Percentiles rank a stretch among this genome's conserved stretches.
These are phyloP conservation scores for Mycena vulgaris DNA, from an alignment of 768 basidiomycete species.

Conservation along the genomic window DNA sequence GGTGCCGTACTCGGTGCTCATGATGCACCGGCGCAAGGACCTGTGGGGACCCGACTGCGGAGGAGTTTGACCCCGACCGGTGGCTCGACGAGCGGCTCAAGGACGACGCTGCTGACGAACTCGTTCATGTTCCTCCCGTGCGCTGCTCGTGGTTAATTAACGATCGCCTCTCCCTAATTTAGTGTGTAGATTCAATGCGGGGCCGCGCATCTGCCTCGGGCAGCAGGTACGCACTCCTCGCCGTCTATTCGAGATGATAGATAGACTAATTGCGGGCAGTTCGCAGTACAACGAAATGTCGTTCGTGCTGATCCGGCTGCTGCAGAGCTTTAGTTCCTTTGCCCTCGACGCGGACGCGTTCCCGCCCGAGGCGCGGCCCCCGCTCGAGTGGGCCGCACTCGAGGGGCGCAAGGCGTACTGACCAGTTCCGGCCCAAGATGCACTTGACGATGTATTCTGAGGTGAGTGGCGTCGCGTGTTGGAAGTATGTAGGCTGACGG, in stretches of 20 bases:
- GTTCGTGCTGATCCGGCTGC: constrained; percentile 72
- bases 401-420: constrained; percentile 65
- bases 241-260: neutral
- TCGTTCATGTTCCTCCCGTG: constrained; percentile 78
- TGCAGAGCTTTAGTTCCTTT: constrained; percentile 71
- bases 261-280: constrained; percentile 17
- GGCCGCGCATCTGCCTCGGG: constrained; percentile 59
- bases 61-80: constrained; percentile 80
- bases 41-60: constrained; percentile 83
- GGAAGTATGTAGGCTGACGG: neutral
- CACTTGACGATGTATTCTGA: constrained; percentile 71
- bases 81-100: constrained; percentile 77
- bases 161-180: too few species aligned
- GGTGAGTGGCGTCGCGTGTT: constrained; percentile 30
- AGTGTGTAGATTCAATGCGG: constrained; percentile 68
- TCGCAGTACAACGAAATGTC: constrained; percentile 61
- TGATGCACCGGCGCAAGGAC: constrained; percentile 77
- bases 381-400: constrained; percentile 59
- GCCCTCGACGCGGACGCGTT: constrained; percentile 62
- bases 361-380: constrained; percentile 62
- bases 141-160: too few species aligned
- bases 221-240: constrained; percentile 56
- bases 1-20: constrained; percentile 68
- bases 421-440: constrained; percentile 66
- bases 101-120: constrained; percentile 73